These are phyloP conservation scores for Ogataea chonburiensis DNA, from an alignment of 805 yeast species.

Conservation along the genomic window DNA sequence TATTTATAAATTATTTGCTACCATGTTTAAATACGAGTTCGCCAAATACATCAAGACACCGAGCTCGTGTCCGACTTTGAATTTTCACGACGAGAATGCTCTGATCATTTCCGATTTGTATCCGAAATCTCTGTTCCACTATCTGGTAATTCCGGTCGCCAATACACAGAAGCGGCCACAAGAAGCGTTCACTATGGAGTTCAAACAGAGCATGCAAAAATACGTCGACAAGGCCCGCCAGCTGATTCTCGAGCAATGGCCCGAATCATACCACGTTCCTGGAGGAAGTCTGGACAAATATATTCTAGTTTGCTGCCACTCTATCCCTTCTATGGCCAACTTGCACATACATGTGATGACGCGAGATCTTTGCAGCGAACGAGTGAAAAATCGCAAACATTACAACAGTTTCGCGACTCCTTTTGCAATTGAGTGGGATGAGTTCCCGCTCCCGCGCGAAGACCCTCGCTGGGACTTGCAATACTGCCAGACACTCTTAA, in stretches of 20 bases:
- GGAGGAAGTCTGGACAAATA: conserved; percentile 24
- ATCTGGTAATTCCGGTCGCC: conserved; percentile 55
- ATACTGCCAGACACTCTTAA: conserved; percentile 23
- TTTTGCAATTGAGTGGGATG: conserved; percentile 59
- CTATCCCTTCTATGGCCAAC: conserved; percentile 67
- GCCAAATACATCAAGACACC: conserved; percentile 50
- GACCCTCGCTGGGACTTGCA: conserved; percentile 43
- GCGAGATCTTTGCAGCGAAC: conserved; percentile 53
- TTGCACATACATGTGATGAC: conserved; percentile 75
- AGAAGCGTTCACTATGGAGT: conserved; percentile 40
- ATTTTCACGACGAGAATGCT: conserved; percentile 50
- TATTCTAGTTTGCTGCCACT: conserved; percentile 62
- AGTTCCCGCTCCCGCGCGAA: conserved; percentile 43
- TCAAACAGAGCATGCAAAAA: conserved; percentile 29
- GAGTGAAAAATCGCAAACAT: conserved; percentile 61
- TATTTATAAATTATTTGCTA: conserved; percentile 2
- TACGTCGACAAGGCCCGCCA: conserved; percentile 41
- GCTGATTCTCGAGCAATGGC: conserved; percentile 18
- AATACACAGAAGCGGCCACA: conserved; percentile 52
- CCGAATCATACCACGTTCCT: conserved; percentile 13
- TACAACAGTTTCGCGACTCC: conserved; percentile 67
- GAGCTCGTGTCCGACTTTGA: conserved; percentile 33
- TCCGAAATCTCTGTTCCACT: conserved; percentile 64
- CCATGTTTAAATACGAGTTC: conserved; percentile 49
- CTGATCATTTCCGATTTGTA: conserved; percentile 58